Conservation (phyloP, 345 rosid species). For the Eutrema heterophyllum region DNA sequence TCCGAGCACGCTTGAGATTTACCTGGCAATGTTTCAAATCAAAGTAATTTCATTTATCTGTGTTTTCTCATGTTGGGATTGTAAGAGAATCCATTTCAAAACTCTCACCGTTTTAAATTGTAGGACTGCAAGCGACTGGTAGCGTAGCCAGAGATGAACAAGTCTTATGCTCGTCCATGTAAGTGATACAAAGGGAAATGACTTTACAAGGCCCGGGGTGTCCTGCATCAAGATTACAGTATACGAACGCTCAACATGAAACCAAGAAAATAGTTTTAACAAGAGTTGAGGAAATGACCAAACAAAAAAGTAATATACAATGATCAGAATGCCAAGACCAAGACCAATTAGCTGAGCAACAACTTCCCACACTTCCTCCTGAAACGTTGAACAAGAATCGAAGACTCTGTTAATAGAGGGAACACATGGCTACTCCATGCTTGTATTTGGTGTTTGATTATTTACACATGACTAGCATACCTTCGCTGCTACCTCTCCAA, state of each 20-base stretch:
- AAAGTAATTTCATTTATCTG: background rate
- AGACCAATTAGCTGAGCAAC: constrained; percentile 91
- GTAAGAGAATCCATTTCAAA: background rate
- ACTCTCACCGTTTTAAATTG: constrained; percentile 61
- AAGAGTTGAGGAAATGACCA: background rate
- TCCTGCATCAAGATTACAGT: constrained; percentile 51
- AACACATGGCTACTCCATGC: background rate
- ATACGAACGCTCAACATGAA: constrained; percentile 19
- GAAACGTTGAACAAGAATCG: constrained; percentile 27
- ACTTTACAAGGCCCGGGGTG: constrained; percentile 74
- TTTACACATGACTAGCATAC: constrained; percentile 33
- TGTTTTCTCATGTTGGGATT: background rate
- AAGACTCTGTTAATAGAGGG: background rate
- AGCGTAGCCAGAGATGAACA: constrained; percentile 87
- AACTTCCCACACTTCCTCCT: constrained; percentile 99
- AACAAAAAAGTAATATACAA: constrained; percentile 43
- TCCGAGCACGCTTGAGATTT: constrained; percentile 93
- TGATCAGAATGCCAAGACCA: constrained; percentile 72
- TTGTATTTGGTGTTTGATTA: background rate
- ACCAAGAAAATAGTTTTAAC: background rate
- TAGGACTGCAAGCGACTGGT: constrained; percentile 73
- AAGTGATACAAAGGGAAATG: constrained; percentile 55
- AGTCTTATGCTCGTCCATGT: constrained; percentile 78
- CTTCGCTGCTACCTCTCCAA: constrained; percentile 98
- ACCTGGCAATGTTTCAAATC: constrained; percentile 43